These are phyloP conservation scores for Rhynchospora breviuscula DNA, from an alignment of 176 grass and related monocot species.

Conservation along the genomic window DNA sequence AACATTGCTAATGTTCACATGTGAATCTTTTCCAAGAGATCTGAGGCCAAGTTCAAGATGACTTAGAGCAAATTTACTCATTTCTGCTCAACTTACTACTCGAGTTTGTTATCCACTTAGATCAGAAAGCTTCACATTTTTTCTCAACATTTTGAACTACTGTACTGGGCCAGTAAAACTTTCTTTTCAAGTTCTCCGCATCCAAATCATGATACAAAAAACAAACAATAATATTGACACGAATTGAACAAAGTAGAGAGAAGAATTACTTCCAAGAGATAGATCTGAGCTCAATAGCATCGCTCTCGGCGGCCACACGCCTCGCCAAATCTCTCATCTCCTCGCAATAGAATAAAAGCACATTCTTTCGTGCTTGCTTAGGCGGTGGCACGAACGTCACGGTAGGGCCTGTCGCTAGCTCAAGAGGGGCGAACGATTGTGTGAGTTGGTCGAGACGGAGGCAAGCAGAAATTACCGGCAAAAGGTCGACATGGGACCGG, in stretches of 20 bases:
- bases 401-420: conserved; percentile 22
- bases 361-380: conserved; percentile 39
- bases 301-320: conserved; percentile 54
- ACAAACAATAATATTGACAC: not conserved
- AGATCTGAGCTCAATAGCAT: conserved; percentile 72
- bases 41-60: too few relatives aligned
- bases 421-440: conserved; percentile 31
- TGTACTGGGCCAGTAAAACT: too few relatives aligned
- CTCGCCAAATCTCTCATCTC: conserved; percentile 80
- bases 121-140: too few relatives aligned
- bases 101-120: too few relatives aligned
- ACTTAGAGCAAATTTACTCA: too few relatives aligned
- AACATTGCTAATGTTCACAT: too few relatives aligned
- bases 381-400: not conserved
- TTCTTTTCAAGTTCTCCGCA: not conserved
- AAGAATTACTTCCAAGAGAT: conserved; percentile 72
- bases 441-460: conserved; percentile 33
- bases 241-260: not conserved
- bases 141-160: too few relatives aligned
- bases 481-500: conserved; percentile 47
- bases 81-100: too few relatives aligned
- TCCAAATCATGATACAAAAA: not conserved
- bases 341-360: conserved; percentile 89
- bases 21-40: not conserved
- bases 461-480: conserved; percentile 22